Base-by-base conservation (phyloP, 192 early-diverging fungal genomes). In the Umbelopsis isabellina region DNA sequence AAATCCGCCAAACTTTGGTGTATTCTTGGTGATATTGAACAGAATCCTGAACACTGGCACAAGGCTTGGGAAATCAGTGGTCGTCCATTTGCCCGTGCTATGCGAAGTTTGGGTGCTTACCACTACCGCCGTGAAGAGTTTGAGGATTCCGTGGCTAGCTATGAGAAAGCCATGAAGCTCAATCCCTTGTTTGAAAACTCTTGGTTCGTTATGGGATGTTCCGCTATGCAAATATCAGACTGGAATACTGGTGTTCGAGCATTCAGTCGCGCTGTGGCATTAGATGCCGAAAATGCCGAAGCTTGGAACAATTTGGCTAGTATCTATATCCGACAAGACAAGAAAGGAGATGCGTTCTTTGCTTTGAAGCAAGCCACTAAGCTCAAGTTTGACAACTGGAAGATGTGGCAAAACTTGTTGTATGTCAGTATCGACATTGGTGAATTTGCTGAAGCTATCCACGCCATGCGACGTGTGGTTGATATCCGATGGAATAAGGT, bases 271-370 rank as follows among this genome's bases (percentile, higher is more conserved):
- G 89, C 89, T 15, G 90, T 92, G 7, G 67, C 78, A 18, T 72
- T 98, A 20, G 91, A 96, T 68, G 53, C 75, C 41, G 87, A 89
- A 66, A 97, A 97, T 72, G 92, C 91, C 41, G 98, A 99, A 82
- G 94, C 95, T 35, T 99, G 97, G 96, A 98, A 91, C 72, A 99
- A 99, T 79, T 78, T 99, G 68, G 94, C 95, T 4, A 91, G 90
- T 1, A 88, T 93, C 46, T 93, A 94, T 70, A 76, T 97, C 72
- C 84, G 79, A 18, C 77, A 86, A 73, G 88, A 88, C 58, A 76
- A 88, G 41, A 92, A 91, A 69, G 33, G 83, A 46, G 94, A 96
- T 23, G 97, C 96, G 0, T 92, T 89, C 77, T 82, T 90, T 33
- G 89, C 92, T 1, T 82, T 98, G 20, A 85, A 90, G 51, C 92